Base-by-base conservation (phyloP, 805 yeast species). In the Candida lessepsii region DNA sequence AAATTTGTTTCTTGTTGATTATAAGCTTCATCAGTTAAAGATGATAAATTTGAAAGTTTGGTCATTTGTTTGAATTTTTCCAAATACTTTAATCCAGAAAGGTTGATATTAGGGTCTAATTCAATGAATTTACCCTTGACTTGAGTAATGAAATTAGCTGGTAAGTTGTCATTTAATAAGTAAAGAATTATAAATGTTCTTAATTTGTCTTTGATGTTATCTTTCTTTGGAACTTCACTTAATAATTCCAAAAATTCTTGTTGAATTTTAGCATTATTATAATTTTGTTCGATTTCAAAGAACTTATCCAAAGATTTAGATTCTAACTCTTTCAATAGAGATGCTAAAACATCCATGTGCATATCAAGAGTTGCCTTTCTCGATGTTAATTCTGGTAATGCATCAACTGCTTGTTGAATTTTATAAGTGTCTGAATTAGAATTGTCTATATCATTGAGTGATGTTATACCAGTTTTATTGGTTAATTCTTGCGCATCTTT, bases 341-440 rank as follows among this genome's bases (percentile, higher is more conserved):
- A 78, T 8, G 96, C 86, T 46, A 95, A 78, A 18, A 93, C 90
- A 54, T 87, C 89, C 96, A 93, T 91, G 65, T 93, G 99, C 82
- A 87, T 86, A 65, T 93, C 99, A 51, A 93, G 83, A 23, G 88
- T 80, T 39, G 80, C 73, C 60, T 93, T 93, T 52, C 95, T 78
- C 5, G 88, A 86, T 0, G 97, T 87, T 45, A 93, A 70, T 60
- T 89, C 96, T 3, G 99, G 99, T 42, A 93, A 73, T 24, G 88
- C 89, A 36, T 89, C 89, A 30, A 93, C 89, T 8, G 96, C 97
- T 50, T 80, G 86, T 60, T 82, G 89, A 40, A 83, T 82, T 48
- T 82, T 81, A 38, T 75, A 63, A 1, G 89, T 83, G 48, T 81
- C 86, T 34, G 65, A 70, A 52, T 70, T 42, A 10, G 52, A 14